Evolutionary conservation across 225 moss, liverwort and hornwort species (phyloP), one percentile per base, ranked within the genome.

Genomic region (Pseudisothecium myosuroides): DNA sequence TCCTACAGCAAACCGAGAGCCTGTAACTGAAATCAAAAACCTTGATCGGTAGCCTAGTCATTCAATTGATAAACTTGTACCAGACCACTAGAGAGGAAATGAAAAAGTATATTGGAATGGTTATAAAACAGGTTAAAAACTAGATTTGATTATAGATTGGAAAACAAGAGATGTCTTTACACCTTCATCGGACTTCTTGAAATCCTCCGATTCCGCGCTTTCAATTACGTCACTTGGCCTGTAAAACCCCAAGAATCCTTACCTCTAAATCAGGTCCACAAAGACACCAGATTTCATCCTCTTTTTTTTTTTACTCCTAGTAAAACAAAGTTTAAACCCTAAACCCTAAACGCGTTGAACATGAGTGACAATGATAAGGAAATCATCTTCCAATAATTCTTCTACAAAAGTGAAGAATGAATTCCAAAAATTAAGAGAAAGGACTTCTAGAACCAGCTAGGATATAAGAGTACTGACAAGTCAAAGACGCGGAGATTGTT

Each of bases 401-500:
- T 19, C 26, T 28, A 41, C 34, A 49, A 14, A 37, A 19, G 24
- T 27, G 43, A 66, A 47, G 37, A 91, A 73, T 28, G 10, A 60
- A 73, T 62, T 81, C 36, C 81, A 41, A 63, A 82, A 65, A 39
- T 28, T 71, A 50, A 47, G n/a, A 41, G 21, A 61, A 41, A 49
- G 49, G 26, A 45, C 32, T 62, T 32, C 22, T 81, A 43, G 10
- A 68, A 76, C 60, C 18, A 88, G 80, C 26, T 41, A 68, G 45
- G 56, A 47, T 67, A 80, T 28, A 82, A 88, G 82, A 68, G 61
- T 85, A 91, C 95, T 95, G 87, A 97, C 96, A 96, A 91, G 87
- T 97, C 96, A 93, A 97, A 97, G 82, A 94, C 91, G 82, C 91
- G 94, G 49, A 99, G 96, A 87, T 90, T 96, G 92, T 97, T 96